Evolutionary conservation across 345 rosid genomes (phyloP), one percentile per base, ranked within the genome.

Genomic region (Hibiscus trionum): DNA sequence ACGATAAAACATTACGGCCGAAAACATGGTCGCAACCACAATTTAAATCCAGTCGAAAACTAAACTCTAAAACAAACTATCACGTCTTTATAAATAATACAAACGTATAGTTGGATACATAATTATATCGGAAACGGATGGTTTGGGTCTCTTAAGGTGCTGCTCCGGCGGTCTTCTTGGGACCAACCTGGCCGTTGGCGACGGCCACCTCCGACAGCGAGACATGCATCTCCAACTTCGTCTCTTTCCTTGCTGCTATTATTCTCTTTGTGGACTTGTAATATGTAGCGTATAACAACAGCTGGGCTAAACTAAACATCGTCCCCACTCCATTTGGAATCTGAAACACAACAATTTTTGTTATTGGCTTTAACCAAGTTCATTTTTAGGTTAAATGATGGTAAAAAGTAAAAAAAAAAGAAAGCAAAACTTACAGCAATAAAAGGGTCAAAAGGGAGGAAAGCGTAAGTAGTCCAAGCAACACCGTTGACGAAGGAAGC

Each of bases 251-350:
- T 50, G 80, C 93, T 11, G 82, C 88, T 12, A 82, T 82, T 4
- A 76, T 84, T 67, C 61, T 70, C 73, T 88, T 79, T 11, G 91
- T 86, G 16, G 93, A 82, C 70, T 83, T 90, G 79, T 87, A 88
- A 79, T 80, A 94, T 5, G 76, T 47, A 5, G 83, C 95, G 9
- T 94, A 91, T 3, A 94, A 61, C 16, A 79, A 17, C 35, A 94
- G 69, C 58, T 94, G 98, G 71, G 84, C 88, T 69, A 84, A 7
- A 21, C 86, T 79, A 53, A 87, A 80, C 26, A 87, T 10, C 11
- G 88, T 57, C 0, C 97, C 98, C 15, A 88, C 61, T 29, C 96
- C 98, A 80, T 94, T 93, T 16, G 98, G 91, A 61, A 82, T 65
- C 97, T 93, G 81, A 26, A 59, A 12, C 47, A 44, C 47, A 44